These are phyloP conservation scores for Euphorbia corollata DNA, from an alignment of 441 rosid genomes.

Conservation along the genomic window DNA sequence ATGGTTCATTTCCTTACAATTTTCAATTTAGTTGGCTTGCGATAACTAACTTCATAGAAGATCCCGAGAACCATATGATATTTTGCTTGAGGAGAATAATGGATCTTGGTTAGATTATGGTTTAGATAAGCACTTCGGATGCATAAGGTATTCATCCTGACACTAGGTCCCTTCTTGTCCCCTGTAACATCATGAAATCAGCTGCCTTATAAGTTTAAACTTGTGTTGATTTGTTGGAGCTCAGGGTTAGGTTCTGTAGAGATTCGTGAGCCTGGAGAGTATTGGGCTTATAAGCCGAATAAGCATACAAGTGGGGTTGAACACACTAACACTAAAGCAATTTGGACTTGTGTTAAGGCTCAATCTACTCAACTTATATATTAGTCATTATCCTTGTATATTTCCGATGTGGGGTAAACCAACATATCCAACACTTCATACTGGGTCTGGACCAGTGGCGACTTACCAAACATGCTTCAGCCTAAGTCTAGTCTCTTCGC, in stretches of 20 bases:
- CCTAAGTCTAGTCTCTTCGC: too few relatives aligned
- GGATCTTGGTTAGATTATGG: conserved; percentile 8
- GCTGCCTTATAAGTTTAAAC: not conserved
- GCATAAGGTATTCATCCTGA: conserved; percentile 8
- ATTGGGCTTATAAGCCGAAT: too few relatives aligned
- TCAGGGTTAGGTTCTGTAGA: not conserved
- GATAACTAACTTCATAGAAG: not conserved
- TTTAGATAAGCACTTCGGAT: not conserved
- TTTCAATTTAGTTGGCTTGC: conserved; percentile 1
- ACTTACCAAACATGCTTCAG: too few relatives aligned
- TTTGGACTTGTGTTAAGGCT: too few relatives aligned
- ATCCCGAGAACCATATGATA: not conserved
- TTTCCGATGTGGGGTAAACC: too few relatives aligned
- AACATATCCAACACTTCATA: too few relatives aligned
- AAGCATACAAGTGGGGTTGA: too few relatives aligned
- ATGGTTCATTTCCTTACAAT: not conserved
- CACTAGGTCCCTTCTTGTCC: not conserved
- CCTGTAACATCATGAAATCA: not conserved
- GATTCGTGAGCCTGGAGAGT: too few relatives aligned
- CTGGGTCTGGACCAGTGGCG: too few relatives aligned
- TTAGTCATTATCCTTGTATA: too few relatives aligned
- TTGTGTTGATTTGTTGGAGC: not conserved
- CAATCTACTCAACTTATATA: too few relatives aligned
- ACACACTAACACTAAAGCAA: too few relatives aligned
- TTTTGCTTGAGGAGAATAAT: not conserved